These are phyloP conservation scores for Boletus insuetus DNA, from an alignment of 768 basidiomycete genomes.

Conservation along the genomic window DNA sequence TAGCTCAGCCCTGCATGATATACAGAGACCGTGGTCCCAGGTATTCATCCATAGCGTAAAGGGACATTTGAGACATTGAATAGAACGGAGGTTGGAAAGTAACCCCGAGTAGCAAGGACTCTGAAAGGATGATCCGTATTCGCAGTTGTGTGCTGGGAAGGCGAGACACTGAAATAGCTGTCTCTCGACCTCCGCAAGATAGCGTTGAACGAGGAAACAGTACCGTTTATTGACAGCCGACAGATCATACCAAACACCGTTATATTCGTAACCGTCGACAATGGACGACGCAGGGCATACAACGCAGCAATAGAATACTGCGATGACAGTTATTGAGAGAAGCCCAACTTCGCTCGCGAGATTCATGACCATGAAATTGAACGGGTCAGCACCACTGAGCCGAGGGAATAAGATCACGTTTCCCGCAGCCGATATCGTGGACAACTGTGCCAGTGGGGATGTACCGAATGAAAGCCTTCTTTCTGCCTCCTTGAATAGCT, in stretches of 20 bases:
- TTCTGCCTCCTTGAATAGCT: conserved; percentile 9
- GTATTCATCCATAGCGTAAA: not conserved
- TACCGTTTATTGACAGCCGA: not conserved
- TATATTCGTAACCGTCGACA: conserved; percentile 9
- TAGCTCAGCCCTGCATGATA: not conserved
- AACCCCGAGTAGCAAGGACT: not conserved
- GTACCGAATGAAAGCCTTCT: not conserved
- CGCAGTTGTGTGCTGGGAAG: not conserved
- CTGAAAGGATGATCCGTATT: not conserved
- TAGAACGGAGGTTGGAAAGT: not conserved
- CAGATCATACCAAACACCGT: not conserved
- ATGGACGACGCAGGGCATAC: conserved; percentile 6
- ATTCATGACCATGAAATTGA: conserved; percentile 15
- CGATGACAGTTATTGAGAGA: not conserved
- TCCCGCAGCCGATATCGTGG: not conserved
- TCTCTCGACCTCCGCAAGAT: not conserved
- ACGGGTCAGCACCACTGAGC: conserved; percentile 6
- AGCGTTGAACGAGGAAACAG: conserved; percentile 3
- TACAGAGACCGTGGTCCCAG: conserved; percentile 7
- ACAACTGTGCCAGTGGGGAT: not conserved
- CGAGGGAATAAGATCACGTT: conserved; percentile 1
- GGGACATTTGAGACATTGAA: not conserved
- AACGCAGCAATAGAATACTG: conserved; percentile 2
- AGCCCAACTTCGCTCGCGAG: conserved; percentile 12
- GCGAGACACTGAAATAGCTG: not conserved